Evolutionary conservation across 441 rosid species (phyloP).

Genomic region (Populus hybrid): DNA sequence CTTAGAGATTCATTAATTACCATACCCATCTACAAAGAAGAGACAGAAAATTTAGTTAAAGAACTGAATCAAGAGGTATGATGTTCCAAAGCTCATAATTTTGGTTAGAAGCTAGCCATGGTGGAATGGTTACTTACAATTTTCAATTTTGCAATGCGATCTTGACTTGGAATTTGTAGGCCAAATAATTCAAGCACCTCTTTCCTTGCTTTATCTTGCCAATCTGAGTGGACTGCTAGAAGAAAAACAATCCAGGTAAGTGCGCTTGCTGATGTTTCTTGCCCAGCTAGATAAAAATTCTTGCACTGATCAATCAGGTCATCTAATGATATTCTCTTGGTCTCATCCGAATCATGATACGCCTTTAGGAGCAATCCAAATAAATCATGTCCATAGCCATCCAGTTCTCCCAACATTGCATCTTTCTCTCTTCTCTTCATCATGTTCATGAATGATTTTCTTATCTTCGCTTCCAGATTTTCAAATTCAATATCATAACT

Average conservation of each 20-base stretch:
- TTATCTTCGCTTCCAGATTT: conserved; percentile 1
- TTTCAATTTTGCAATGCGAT: no score
- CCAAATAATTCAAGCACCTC: conserved; percentile 27
- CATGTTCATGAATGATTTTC: conserved; percentile 4
- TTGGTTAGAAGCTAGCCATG: not conserved
- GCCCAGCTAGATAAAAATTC: conserved; percentile 29
- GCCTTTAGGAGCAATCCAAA: conserved; percentile 13
- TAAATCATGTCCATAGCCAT: conserved; percentile 10
- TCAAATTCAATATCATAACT: conserved; percentile 14
- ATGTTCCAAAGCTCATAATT: not conserved
- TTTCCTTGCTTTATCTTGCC: conserved; percentile 18
- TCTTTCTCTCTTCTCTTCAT: conserved; percentile 14
- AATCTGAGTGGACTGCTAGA: conserved; percentile 12
- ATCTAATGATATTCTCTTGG: conserved; percentile 18
- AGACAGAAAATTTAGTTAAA: not conserved
- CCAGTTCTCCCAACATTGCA: not conserved
- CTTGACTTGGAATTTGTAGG: conserved; percentile 8
- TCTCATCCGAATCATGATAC: conserved; percentile 14
- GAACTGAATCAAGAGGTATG: not conserved
- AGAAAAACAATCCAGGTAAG: conserved; percentile 14
- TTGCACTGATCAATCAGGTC: conserved; percentile 34
- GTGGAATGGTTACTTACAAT: conserved; percentile 10
- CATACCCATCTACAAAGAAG: conserved; percentile 7
- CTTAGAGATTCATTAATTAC: conserved; percentile 15
- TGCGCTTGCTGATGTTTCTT: conserved; percentile 10